Evolutionary conservation across 805 yeast species (phyloP).

Genomic region (Martiniozyma abietophila): DNA sequence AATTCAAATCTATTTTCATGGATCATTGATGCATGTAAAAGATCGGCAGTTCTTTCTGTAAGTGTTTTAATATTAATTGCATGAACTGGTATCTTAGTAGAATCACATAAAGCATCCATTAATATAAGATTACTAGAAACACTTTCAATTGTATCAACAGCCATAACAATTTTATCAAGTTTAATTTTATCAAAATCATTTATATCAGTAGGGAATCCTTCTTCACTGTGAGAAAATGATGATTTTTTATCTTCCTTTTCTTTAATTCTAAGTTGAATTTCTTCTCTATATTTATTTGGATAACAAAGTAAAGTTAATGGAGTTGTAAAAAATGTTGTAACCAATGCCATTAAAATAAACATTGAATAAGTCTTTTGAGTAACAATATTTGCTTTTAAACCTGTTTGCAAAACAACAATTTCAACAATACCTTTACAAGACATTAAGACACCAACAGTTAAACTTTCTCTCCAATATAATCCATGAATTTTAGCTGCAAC

Average conservation of each 20-base stretch:
- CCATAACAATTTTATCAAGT: constrained; percentile 19
- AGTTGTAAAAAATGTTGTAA: constrained; percentile 71
- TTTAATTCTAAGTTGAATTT: constrained; percentile 28
- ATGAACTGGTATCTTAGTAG: constrained; percentile 27
- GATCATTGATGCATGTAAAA: constrained; percentile 52
- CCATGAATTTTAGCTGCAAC: constrained; percentile 55
- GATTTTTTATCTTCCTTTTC: constrained; percentile 12
- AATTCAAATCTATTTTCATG: constrained; percentile 11
- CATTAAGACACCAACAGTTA: constrained; percentile 73
- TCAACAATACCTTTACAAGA: constrained; percentile 86
- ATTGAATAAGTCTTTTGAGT: constrained; percentile 59
- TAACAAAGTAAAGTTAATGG: constrained; percentile 57
- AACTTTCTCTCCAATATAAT: constrained; percentile 61
- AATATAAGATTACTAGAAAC: constrained; percentile 24
- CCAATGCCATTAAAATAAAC: constrained; percentile 77
- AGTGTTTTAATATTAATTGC: constrained; percentile 50
- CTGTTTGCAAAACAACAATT: constrained; percentile 68
- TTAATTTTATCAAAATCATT: constrained; percentile 12
- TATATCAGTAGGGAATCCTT: constrained; percentile 3
- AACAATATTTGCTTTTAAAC: constrained; percentile 62
- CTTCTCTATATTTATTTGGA: constrained; percentile 52
- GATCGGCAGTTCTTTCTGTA: constrained; percentile 60
- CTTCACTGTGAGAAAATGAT: no score
- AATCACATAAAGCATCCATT: constrained; percentile 21
- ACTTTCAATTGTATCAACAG: constrained; percentile 21